Conservation (phyloP, 768 basidiomycete genomes). For the Panaeolus cyanescens region DNA sequence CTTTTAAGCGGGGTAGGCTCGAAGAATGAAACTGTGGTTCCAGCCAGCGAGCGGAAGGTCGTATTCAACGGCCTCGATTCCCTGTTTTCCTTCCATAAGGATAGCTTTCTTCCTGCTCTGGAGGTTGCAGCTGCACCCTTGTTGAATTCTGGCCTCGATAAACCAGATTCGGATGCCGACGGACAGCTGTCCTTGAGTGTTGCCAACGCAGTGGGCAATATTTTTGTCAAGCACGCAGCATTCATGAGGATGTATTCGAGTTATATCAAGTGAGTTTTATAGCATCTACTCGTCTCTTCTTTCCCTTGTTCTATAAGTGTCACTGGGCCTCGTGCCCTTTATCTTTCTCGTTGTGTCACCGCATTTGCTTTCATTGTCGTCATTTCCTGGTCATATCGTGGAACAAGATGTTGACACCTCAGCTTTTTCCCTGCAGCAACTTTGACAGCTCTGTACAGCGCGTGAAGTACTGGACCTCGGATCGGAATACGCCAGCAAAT, state of each 20-base stretch:
- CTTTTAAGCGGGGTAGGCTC: conserved; percentile 71
- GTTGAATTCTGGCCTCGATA: conserved; percentile 47
- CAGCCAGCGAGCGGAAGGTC: conserved; percentile 81
- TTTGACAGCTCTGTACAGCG: conserved; percentile 92
- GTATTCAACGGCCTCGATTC: conserved; percentile 92
- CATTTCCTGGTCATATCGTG: background rate
- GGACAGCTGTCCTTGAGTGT: conserved; percentile 75
- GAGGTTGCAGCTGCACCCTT: conserved; percentile 77
- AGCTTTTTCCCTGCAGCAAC: conserved; percentile 53
- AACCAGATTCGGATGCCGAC: conserved; percentile 61
- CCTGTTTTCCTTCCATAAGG: conserved; percentile 88
- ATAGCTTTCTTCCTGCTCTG: conserved; percentile 90
- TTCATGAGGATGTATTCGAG: conserved; percentile 99
- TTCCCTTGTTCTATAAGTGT: conserved; percentile 4
- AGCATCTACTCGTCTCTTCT: background rate
- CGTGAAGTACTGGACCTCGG: conserved; percentile 82
- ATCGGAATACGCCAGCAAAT: conserved; percentile 43
- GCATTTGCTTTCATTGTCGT: background rate
- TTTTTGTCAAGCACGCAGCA: conserved; percentile 91
- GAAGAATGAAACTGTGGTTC: conserved; percentile 83
- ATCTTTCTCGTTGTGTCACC: background rate
- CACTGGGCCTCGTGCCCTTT: background rate
- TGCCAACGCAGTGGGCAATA: conserved; percentile 81
- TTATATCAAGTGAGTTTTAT: conserved; percentile 81
- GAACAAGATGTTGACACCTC: background rate